Evolutionary conservation across 495 filamentous ascomycete genomes (phyloP), one percentile per base, ranked within the genome.

Genomic region (Penicillium paxilli): DNA sequence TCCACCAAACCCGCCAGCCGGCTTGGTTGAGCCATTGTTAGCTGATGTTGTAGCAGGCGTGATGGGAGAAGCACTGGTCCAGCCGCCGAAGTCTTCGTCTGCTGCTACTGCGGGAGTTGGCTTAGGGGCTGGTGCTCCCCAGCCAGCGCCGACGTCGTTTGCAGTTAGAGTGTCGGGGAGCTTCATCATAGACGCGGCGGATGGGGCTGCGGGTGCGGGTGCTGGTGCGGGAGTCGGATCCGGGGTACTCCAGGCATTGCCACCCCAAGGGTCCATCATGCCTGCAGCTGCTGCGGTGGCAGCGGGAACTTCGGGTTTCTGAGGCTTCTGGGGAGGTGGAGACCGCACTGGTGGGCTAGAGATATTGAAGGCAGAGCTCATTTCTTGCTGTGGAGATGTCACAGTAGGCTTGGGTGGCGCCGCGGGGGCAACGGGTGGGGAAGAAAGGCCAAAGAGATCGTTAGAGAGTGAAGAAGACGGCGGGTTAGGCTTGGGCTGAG

Each of bases 51-150:
- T 65, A n/a, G 78, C 76, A 22, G 71, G 67, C 3, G 40, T 42
- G 24, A 72, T 69, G 7, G 82, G 77, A 21, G 79, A 78, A 42
- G 87, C 84, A 71, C 88, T 91, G 40, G 87, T 87, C 92, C 92
- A 97, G 20, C 91, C 91, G 14, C 92, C 92, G 73, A 96, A 97
- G 60, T 97, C 92, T 70, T 97, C 92, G 65, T 97, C 92, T 0
- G 83, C 84, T 24, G 83, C 80, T 2, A 94, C 86, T 57, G 86
- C 86, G 10, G 88, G 84, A 9, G 74, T 65, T 0, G 73, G 67
- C 55, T 78, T 75, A 20, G 82, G 67, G 3, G 76, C 57, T 11
- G 69, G 48, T 1, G 62, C 67, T 14, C 81, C 83, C 84, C 84
- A 87, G 51, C 83, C 83, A 55, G 78, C 73, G 50, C 79, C 78